Conservation (phyloP, 78 protist genomes). For the Speleostelium caveatum region DNA sequence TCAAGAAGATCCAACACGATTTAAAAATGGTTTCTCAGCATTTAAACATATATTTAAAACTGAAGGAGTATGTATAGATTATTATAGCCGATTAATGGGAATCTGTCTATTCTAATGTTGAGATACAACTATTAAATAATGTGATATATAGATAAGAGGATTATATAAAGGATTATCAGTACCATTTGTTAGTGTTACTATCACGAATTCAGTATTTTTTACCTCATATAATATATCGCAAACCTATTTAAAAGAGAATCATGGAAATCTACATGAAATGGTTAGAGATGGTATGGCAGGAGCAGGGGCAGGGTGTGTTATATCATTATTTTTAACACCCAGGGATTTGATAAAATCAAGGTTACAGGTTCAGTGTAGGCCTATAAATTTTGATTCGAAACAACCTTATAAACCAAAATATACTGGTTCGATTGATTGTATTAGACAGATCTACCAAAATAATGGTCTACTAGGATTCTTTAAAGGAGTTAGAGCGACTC, state of each 20-base stretch:
- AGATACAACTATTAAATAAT: too few species aligned
- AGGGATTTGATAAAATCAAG: conserved; percentile 61
- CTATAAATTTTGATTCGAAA: background rate
- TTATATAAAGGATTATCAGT: conserved; percentile 59
- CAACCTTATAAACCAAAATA: conserved; percentile 6
- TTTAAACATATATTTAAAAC: conserved; percentile 30
- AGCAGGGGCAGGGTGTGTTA: conserved; percentile 57
- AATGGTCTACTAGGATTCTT: conserved; percentile 42
- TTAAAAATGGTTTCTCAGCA: conserved; percentile 71
- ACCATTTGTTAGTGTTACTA: conserved; percentile 43
- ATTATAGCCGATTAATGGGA: too few species aligned
- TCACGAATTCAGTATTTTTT: conserved; percentile 65
- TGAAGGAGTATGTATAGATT: conserved; percentile 48
- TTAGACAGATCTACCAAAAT: background rate
- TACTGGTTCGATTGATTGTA: conserved; percentile 61
- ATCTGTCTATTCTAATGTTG: too few species aligned
- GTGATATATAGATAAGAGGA: conserved; percentile 49
- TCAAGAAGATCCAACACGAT: conserved; percentile 53
- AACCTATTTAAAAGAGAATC: background rate
- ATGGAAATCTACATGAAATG: background rate
- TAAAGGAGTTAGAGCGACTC: conserved; percentile 39
- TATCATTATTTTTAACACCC: conserved; percentile 71
- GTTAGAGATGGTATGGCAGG: conserved; percentile 64
- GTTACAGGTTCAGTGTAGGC: conserved; percentile 63
- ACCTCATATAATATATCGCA: conserved; percentile 53